Conservation (phyloP, 495 filamentous ascomycete species). For the Penicillium egyptiacum region DNA sequence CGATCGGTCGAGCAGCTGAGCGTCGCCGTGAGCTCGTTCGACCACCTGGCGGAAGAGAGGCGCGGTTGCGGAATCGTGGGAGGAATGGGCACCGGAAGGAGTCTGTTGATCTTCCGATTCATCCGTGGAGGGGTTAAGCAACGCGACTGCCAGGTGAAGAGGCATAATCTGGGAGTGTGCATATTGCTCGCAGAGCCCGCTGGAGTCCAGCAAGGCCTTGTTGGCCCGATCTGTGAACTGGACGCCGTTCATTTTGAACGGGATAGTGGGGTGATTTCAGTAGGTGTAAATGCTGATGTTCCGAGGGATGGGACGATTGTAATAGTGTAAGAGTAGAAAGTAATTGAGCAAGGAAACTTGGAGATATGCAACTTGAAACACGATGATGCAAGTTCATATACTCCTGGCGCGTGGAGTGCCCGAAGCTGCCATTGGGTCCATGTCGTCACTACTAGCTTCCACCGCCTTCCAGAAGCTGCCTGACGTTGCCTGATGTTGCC, state of each 20-base stretch:
- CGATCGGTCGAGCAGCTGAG: conserved; percentile 80
- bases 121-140: conserved; percentile 81
- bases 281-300: conserved; percentile 7
- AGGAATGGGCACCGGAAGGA: conserved; percentile 51
- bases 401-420: conserved; percentile 20
- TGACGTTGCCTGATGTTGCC: conserved; percentile 6
- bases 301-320: neutral
- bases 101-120: conserved; percentile 72
- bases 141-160: conserved; percentile 81
- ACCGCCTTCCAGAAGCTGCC: conserved; percentile 47
- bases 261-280: conserved; percentile 10
- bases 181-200: conserved; percentile 79
- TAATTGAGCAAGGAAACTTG: conserved; percentile 8
- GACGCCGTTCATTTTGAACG: conserved; percentile 44
- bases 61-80: conserved; percentile 54
- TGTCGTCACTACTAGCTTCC: conserved; percentile 40
- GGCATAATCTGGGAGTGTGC: conserved; percentile 87
- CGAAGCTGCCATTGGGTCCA: conserved; percentile 24
- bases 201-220: conserved; percentile 82
- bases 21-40: conserved; percentile 89
- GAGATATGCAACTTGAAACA: neutral
- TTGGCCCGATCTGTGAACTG: conserved; percentile 91
- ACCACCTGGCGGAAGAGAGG: conserved; percentile 92
- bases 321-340: conserved; percentile 2
- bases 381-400: conserved; percentile 30